Evolutionary conservation across 352 stramenopile species (phyloP), one percentile per base, ranked within the genome.

Genomic region (Achlya hypogyna): DNA sequence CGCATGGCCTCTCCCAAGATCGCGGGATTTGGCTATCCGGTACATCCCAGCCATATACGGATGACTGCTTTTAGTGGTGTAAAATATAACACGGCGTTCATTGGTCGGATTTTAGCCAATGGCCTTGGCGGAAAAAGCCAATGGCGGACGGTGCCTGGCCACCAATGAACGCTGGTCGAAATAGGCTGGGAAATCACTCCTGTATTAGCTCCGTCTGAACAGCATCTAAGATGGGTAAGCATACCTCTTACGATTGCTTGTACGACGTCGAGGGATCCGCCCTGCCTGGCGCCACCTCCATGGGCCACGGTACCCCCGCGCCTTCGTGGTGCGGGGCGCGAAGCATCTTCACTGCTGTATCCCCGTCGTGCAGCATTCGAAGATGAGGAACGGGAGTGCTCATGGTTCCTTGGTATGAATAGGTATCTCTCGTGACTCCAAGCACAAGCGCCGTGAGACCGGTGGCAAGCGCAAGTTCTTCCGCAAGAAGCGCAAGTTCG

Each of bases 361-460:
- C 83, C 86, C 71, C 72, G 71, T 94, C 68, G 86, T 91, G 84
- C 86, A 89, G 86, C 86, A 95, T 95, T 92, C 73, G 86, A 90
- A 71, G 53, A 69, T 63, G 63, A 53, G 20, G 16, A 8, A 69
- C 29, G 70, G 23, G 62, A 63, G 23, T 47, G 18, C 27, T 20
- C 23, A 45, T 70, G 64, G 6, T 65, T 52, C 47, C 40, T 69
- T 20, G 43, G 35, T 27, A 62, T 40, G 51, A 64, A 43, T 85
- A 98, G 97, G 97, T 98, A 99, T 99, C 86, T 98, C 96, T 85
- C 96, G 97, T 88, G 97, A 99, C 92, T 98, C 95, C 76, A 91
- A 86, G 72, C 97, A 99, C 89, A 99, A 99, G 90, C 96, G 97
- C 80, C 95, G 97, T 75, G 91, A 98, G 85, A 99, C 97, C 70